Base-by-base conservation (phyloP, 106 monocot genomes). In the Dactylorhiza incarnata region DNA sequence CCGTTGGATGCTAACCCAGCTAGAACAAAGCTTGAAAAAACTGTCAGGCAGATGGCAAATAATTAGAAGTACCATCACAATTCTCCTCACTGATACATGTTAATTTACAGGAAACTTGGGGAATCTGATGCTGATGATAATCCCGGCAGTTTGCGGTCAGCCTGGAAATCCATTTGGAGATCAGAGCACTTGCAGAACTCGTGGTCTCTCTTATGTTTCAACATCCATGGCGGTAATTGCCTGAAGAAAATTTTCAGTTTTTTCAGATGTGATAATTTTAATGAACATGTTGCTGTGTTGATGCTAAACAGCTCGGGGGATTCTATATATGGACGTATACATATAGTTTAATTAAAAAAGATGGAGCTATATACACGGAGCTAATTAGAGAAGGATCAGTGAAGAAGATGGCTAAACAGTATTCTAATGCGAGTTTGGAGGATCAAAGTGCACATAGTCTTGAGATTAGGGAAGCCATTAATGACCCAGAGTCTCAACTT, bases 301-400 rank as follows among this genome's bases (percentile, higher is more conserved):
- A 19, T 19, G 19, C n/a, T 86, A 78, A 37, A 37, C 81, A 92
- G 92, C 78, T 92, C 48, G 89, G 92, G 26, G 82, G 82, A 50
- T 79, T 92, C 76, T 86, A 71, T 76, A 84, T 92, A 79, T 92
- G 92, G 92, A 86, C 92, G 2, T 68, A 86, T 22, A 78, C 88
- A 23, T 89, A 79, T 58, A 74, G 89, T 81, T 78, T 89, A 9
- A 86, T 91, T 48, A 84, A 65, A 62, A 82, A 72, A 25, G 71
- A 46, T 45, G 78, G 71, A 3, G 37, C 68, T 10, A 78, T 20
- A 46, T 29, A 46, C 13, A 56, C 54, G 52, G 24, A 46, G 58
- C 67, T 20, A 29, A 55, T 45, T 37, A 58, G 45, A 56, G 70
- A 48, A 17, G 71, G 47, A n/a, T 54, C 20, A 17, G 47, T 47